Percentiles rank a stretch among this genome's conserved stretches.
Conservation (phyloP, 2,329 filamentous ascomycete genomes). For the Xylariales sp. region DNA sequence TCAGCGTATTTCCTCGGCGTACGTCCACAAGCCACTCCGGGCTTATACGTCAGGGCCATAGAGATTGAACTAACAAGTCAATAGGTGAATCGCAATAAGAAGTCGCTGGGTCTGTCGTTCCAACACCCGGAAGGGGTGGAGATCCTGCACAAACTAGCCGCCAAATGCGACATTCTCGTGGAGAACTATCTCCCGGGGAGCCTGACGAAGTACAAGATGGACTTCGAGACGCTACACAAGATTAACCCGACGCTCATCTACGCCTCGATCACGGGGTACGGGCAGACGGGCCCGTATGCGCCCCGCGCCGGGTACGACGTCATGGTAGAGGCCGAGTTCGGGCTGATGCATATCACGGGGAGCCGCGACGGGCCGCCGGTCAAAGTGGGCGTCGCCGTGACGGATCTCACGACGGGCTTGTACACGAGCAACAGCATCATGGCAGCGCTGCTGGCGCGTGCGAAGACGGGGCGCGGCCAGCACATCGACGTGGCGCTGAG, state of each 20-base stretch:
- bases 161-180: slow-evolving; percentile 90
- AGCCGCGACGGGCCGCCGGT: slow-evolving; percentile 88
- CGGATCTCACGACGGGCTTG: slow-evolving; percentile 92
- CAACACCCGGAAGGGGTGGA: slow-evolving; percentile 84
- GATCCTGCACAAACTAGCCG: slow-evolving; percentile 85
- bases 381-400: slow-evolving; percentile 97
- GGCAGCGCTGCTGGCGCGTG: slow-evolving; percentile 85
- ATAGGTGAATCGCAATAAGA: slow-evolving; percentile 96
- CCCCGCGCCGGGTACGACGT: slow-evolving; percentile 95
- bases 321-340: slow-evolving; percentile 99
- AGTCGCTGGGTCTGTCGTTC: slow-evolving; percentile 91
- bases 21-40: slow-evolving; percentile 46
- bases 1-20: slow-evolving; percentile 95
- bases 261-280: slow-evolving; percentile 96
- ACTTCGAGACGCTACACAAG: slow-evolving; percentile 81
- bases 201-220: slow-evolving; percentile 89
- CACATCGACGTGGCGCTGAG: slow-evolving; percentile 92
- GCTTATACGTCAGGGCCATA: neutral
- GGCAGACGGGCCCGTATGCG: slow-evolving; percentile 91
- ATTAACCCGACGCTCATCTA: slow-evolving; percentile 93
- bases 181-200: slow-evolving; percentile 96
- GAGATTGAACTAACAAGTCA: slow-evolving; percentile 27
- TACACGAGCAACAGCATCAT: slow-evolving; percentile 97
- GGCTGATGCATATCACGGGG: slow-evolving; percentile 98
- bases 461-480: slow-evolving; percentile 82